These are phyloP conservation scores for Cercospora citrullina DNA, from an alignment of 2,329 filamentous ascomycete genomes.

Conservation along the genomic window DNA sequence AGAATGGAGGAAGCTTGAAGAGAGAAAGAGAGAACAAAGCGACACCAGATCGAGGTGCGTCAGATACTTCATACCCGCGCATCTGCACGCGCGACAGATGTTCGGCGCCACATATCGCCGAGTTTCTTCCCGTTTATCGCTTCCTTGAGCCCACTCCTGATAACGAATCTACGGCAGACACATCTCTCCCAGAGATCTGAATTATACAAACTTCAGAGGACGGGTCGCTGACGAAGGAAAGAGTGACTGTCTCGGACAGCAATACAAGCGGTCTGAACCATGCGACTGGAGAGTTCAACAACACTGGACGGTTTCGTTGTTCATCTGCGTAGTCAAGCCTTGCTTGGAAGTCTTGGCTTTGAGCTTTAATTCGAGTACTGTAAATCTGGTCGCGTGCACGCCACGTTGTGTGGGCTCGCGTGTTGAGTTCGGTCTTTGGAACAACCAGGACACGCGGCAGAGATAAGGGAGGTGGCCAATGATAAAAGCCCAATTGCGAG, in stretches of 20 bases:
- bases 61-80: not conserved
- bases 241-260: not conserved
- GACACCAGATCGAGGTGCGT: not conserved
- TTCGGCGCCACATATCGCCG: conserved; percentile 8
- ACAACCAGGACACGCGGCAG: not conserved
- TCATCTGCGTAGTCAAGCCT: conserved; percentile 1
- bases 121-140: not conserved
- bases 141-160: not conserved
- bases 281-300: not conserved
- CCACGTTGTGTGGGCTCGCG: not conserved
- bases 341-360: conserved; percentile 6
- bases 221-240: not conserved
- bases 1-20: not conserved
- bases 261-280: not conserved
- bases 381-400: not conserved
- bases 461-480: conserved; percentile 9
- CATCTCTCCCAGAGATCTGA: not conserved
- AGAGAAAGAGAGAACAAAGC: not conserved
- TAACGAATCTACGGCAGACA: not conserved
- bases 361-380: not conserved
- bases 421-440: not conserved
- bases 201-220: not conserved
- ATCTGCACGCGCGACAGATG: not conserved
- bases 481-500: not conserved
- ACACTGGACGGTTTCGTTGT: not conserved